These are phyloP conservation scores for Eutreptiella sp. DNA, from an alignment of 208 protist species.

Conservation along the genomic window DNA sequence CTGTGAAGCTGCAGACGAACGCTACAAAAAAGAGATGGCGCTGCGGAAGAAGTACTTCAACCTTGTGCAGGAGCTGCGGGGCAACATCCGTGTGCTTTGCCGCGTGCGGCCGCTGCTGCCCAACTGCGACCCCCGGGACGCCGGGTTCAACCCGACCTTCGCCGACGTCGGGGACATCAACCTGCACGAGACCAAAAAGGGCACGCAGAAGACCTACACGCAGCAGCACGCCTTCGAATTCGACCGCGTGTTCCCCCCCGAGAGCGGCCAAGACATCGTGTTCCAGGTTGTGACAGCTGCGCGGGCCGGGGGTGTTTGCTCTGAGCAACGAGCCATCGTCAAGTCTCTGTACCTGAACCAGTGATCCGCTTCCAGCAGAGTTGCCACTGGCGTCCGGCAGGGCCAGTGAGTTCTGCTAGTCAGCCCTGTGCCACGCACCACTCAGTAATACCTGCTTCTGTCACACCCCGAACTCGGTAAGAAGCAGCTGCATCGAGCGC, in stretches of 20 bases:
- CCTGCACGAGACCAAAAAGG: background rate
- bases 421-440: too few species aligned
- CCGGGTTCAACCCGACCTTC: background rate
- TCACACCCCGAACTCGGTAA: too few species aligned
- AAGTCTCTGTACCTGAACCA: too few species aligned
- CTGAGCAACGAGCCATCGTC: too few species aligned
- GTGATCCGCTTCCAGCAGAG: too few species aligned
- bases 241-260: conserved; percentile 35
- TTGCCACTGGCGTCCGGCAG: too few species aligned
- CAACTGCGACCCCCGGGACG: background rate
- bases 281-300: too few species aligned
- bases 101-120: conserved; percentile 18
- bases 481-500: too few species aligned
- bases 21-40: conserved; percentile 8
- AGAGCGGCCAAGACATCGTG: conserved; percentile 36
- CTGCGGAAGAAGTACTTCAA: background rate
- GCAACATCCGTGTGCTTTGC: conserved; percentile 32
- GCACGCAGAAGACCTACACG: background rate
- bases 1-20: background rate
- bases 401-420: too few species aligned
- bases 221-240: conserved; percentile 35
- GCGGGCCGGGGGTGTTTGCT: too few species aligned
- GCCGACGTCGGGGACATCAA: background rate
- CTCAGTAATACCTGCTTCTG: too few species aligned
- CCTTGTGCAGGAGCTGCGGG: conserved; percentile 30